phyloP scores from a whole-genome alignment of 1,284 basidiomycete species.

The Ganoderma meredithae region DNA sequence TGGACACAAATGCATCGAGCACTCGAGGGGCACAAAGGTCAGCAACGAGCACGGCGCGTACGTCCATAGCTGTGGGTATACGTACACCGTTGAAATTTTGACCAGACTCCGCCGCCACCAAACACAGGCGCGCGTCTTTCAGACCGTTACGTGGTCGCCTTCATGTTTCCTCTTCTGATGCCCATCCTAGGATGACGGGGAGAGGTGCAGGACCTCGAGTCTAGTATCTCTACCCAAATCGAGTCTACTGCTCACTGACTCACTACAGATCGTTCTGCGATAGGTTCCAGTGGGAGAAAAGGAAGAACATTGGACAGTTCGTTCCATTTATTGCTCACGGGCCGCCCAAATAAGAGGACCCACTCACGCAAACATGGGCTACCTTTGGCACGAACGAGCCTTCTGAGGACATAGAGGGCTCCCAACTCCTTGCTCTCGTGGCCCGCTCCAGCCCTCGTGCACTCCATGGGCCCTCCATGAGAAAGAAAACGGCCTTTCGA shows the following conservation, averaged over 20 bases:
- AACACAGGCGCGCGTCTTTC: slow-evolving; percentile 7
- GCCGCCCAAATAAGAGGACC: slow-evolving; percentile 22
- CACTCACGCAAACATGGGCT: slow-evolving; percentile 26
- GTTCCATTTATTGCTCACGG: not conserved
- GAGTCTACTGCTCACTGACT: slow-evolving; percentile 9
- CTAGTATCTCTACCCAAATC: slow-evolving; percentile 15
- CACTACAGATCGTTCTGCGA: slow-evolving; percentile 15
- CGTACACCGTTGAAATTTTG: not conserved
- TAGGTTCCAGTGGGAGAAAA: slow-evolving; percentile 18
- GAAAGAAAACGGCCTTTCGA: not conserved
- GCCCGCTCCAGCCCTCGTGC: slow-evolving; percentile 8
- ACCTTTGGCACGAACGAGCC: slow-evolving; percentile 9
- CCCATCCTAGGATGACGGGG: slow-evolving; percentile 9
- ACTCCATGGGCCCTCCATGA: slow-evolving; percentile 12
- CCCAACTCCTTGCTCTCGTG: slow-evolving; percentile 5
- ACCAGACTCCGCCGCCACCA: not conserved
- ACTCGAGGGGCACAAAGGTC: not conserved
- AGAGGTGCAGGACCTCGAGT: slow-evolving; percentile 10
- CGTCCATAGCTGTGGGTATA: not conserved
- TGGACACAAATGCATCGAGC: not conserved
- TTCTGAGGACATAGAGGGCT: slow-evolving; percentile 6
- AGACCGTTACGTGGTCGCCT: slow-evolving; percentile 2
- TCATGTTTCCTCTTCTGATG: slow-evolving; percentile 14
- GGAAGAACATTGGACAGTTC: not conserved
- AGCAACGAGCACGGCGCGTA: not conserved